Evolutionary conservation across 176 grass and related monocot genomes (phyloP).

Genomic region (Urochloa ruziziensis): DNA sequence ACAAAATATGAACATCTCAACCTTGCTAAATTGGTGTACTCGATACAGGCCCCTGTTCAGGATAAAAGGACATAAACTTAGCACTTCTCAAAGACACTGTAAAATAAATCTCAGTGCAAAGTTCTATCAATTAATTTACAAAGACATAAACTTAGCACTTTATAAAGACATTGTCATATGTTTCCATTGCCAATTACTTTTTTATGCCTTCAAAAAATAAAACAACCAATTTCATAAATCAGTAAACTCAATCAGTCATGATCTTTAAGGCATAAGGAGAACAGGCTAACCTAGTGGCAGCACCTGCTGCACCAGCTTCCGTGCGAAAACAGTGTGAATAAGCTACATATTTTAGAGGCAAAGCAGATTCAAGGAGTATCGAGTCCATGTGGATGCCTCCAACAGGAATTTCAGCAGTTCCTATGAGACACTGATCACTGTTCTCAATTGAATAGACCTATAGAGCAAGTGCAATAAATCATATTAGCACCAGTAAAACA

Average conservation of each 20-base stretch:
- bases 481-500: neutral
- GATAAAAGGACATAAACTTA: constrained; percentile 18
- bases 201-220: neutral
- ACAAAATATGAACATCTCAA: constrained; percentile 98
- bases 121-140: neutral
- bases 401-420: constrained; percentile 95
- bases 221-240: constrained; percentile 17
- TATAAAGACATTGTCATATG: no score
- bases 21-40: constrained; percentile 98
- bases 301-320: constrained; percentile 86
- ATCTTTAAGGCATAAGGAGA: neutral
- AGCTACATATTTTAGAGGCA: constrained; percentile 96
- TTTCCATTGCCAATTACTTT: no score
- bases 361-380: constrained; percentile 63
- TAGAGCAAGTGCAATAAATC: neutral
- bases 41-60: constrained; percentile 81
- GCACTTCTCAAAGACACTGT: neutral
- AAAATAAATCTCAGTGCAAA: neutral
- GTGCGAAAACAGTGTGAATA: constrained; percentile 98
- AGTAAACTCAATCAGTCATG: neutral
- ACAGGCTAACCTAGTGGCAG: constrained; percentile 62
- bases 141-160: no score
- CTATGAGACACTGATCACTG: constrained; percentile 95
- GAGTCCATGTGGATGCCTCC: constrained; percentile 98
- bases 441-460: constrained; percentile 94